Percentiles rank a stretch among this genome's conserved stretches.
phyloP scores from a whole-genome alignment of 768 basidiomycete species.

The Suillus ampliporus region DNA sequence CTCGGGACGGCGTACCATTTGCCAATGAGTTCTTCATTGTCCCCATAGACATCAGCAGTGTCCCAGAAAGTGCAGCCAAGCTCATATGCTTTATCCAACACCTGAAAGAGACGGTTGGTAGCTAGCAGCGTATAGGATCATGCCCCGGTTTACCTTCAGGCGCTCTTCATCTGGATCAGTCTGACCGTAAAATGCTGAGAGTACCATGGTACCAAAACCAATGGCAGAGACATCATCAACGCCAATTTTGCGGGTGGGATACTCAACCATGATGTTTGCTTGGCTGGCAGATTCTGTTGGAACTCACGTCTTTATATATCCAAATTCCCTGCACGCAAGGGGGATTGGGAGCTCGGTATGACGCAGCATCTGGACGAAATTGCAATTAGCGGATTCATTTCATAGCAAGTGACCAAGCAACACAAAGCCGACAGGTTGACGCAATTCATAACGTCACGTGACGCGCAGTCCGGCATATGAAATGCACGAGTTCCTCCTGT shows the following conservation, averaged over 20 bases:
- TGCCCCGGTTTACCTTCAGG: slow-evolving; percentile 49
- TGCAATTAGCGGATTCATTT: too few species aligned
- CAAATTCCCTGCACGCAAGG: neutral
- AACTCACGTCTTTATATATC: neutral
- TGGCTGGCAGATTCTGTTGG: neutral
- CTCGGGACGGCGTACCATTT: slow-evolving; percentile 39
- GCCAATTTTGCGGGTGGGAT: slow-evolving; percentile 28
- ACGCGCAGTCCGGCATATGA: neutral
- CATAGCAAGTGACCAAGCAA: too few species aligned
- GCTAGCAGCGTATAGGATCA: neutral
- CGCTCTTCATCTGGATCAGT: slow-evolving; percentile 58
- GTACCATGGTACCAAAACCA: slow-evolving; percentile 67
- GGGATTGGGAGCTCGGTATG: too few species aligned
- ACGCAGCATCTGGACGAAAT: too few species aligned
- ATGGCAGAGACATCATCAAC: slow-evolving; percentile 52
- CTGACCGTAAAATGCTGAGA: slow-evolving; percentile 55
- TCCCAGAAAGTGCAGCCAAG: slow-evolving; percentile 54
- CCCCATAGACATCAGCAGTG: slow-evolving; percentile 48
- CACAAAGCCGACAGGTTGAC: too few species aligned
- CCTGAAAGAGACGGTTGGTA: slow-evolving; percentile 24
- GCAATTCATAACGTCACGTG: too few species aligned
- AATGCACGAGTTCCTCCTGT: neutral
- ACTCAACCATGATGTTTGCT: neutral
- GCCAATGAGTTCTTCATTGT: slow-evolving; percentile 51
- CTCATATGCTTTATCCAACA: slow-evolving; percentile 49